Conservation (phyloP, 495 filamentous ascomycete species). For the Talaromyces trachyspermus region DNA sequence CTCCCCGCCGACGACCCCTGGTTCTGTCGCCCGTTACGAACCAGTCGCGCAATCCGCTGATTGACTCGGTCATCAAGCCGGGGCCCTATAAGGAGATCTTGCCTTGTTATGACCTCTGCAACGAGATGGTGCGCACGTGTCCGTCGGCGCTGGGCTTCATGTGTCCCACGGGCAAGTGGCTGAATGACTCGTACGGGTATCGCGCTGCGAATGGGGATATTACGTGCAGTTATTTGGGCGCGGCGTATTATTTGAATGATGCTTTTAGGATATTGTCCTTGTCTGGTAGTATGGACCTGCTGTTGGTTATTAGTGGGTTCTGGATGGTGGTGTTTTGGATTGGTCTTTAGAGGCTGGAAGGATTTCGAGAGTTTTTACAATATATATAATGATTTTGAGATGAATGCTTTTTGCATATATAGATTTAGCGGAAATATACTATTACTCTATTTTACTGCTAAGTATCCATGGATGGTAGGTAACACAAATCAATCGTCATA, state of each 20-base stretch:
- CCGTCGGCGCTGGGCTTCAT: conserved; percentile 68
- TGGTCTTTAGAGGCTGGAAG: too few relatives aligned
- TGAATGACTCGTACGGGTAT: conserved; percentile 60
- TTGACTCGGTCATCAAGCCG: conserved; percentile 64
- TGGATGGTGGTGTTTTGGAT: conserved; percentile 3
- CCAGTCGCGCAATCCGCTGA: conserved; percentile 57
- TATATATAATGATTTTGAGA: too few relatives aligned
- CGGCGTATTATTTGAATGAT: conserved; percentile 40
- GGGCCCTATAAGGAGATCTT: conserved; percentile 93
- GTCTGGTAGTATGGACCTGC: background rate
- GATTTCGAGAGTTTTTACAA: too few relatives aligned
- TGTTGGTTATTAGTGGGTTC: conserved; percentile 1
- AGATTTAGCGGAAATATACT: too few relatives aligned
- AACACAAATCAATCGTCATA: too few relatives aligned
- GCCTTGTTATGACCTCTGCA: conserved; percentile 79
- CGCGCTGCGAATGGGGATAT: conserved; percentile 35
- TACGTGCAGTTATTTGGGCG: conserved; percentile 53
- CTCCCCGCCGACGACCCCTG: conserved; percentile 33
- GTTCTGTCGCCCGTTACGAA: conserved; percentile 27
- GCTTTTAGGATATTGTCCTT: background rate
- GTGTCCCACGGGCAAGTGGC: conserved; percentile 59
- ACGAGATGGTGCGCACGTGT: conserved; percentile 73
- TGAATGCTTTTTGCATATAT: too few relatives aligned
- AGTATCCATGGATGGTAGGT: too few relatives aligned
- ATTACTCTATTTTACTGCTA: too few relatives aligned